phyloP scores from a whole-genome alignment of 1,139 yeast species.

The Sugiyamaella grinbergsii region DNA sequence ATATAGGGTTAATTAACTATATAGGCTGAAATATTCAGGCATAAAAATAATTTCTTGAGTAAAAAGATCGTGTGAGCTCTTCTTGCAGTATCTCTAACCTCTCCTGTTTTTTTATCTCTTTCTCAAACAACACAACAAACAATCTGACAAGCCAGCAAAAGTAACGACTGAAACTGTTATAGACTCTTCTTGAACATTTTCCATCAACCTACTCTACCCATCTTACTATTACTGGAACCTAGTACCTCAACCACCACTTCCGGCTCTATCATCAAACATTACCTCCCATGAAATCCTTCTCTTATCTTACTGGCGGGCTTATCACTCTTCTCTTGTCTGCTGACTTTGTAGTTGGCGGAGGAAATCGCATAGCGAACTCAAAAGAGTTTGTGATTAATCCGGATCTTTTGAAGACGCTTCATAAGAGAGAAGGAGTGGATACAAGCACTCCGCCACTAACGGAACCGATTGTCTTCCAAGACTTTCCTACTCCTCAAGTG shows the following conservation, averaged over 20 bases:
- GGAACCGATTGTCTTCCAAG: constrained; percentile 8
- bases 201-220: background rate
- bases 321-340: constrained; percentile 6
- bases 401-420: constrained; percentile 3
- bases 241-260: background rate
- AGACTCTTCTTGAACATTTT: too few species aligned
- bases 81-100: too few species aligned
- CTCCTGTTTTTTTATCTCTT: too few species aligned
- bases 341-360: constrained; percentile 15
- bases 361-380: constrained; percentile 10
- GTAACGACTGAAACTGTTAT: too few species aligned
- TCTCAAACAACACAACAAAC: too few species aligned
- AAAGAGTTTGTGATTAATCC: constrained; percentile 18
- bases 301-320: constrained; percentile 7
- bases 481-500: constrained; percentile 14
- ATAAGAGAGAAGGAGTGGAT: constrained; percentile 4
- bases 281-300: constrained; percentile 11
- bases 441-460: background rate
- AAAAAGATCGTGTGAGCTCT: too few species aligned
- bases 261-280: background rate
- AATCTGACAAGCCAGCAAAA: too few species aligned
- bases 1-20: background rate
- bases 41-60: background rate
- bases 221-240: background rate
- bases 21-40: background rate